Evolutionary conservation across 2,329 filamentous ascomycete species (phyloP), one percentile per base, ranked within the genome.

Genomic region (Akanthomyces dipterigenus): DNA sequence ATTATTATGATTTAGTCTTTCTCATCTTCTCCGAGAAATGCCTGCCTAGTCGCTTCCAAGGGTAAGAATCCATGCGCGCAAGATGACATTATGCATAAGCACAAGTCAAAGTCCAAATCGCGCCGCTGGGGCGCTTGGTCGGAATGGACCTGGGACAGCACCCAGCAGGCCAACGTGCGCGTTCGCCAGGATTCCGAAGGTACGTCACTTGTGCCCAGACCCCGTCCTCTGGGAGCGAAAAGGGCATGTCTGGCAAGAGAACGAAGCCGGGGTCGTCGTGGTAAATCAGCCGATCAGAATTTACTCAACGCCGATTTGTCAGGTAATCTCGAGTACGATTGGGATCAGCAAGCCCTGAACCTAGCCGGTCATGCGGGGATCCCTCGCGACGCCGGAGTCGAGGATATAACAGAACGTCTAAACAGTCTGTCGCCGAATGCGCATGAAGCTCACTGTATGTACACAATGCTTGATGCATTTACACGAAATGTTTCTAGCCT

Each of bases 11-110:
- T 26, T 31, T 49, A 16, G 24, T 24, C 20, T 28, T 40, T 49
- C 18, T 8, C 16, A 5, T 51, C 24, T 51, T 36, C 16, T 49
- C 34, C 55, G 34, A 57, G 45, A 40, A 36, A 57, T 40, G 45
- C 34, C 11, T 57, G 22, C 31, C 45, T 46, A 36, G 55, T 20
- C 22, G 22, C 45, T 38, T 49, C 24, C 26, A 20, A 8, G 20
- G 40, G 40, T 38, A 38, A n/a, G 40, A 43, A 16, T 46, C 45
- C 48, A 20, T 53, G 49, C 36, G 22, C 57, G 12, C 40, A 70
- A 65, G 62, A 70, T 70, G 68, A 66, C 60, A 69, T 55, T 57
- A 71, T 71, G 69, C 68, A 67, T 57, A 69, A 69, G 63, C 67
- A 68, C 62, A 70, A 68, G 53, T 63, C 65, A 46, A 70, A 69